Evolutionary conservation across 1,284 basidiomycete species (phyloP).

Genomic region (Ceratobasidium sp.): DNA sequence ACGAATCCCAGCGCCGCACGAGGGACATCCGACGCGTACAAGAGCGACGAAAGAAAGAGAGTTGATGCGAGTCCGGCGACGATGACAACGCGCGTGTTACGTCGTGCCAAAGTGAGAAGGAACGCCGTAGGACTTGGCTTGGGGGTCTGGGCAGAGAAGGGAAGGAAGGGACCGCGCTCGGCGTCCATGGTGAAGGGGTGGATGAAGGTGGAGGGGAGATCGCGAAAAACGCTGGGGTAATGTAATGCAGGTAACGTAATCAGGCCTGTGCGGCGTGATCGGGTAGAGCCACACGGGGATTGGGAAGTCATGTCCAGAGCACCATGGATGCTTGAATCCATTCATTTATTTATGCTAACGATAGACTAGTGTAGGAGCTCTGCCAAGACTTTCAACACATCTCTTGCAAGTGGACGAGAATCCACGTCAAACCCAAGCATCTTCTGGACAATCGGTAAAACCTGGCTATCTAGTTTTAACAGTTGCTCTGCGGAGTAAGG

Average conservation of each 20-base stretch:
- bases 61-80: constrained; percentile 25
- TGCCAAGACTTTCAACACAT: background rate
- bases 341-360: no score
- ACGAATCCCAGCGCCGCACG: constrained; percentile 20
- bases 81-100: constrained; percentile 29
- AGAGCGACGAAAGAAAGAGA: constrained; percentile 10
- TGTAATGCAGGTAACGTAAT: constrained; percentile 7
- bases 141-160: background rate
- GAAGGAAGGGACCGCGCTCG: constrained; percentile 19
- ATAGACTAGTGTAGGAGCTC: background rate
- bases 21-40: constrained; percentile 24
- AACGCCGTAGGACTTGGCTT: background rate
- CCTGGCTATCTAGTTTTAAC: background rate
- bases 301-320: background rate
- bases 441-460: background rate
- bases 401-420: background rate
- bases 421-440: background rate
- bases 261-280: background rate
- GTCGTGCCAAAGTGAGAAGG: constrained; percentile 1
- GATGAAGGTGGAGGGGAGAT: background rate
- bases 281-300: background rate
- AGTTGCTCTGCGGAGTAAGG: background rate
- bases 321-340: no score
- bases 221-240: background rate
- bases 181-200: background rate